A percentile compares a stretch with the other conserved stretches of the same genome.
Conservation (phyloP, 176 grass and related monocot genomes). For the Triticum urartu region DNA sequence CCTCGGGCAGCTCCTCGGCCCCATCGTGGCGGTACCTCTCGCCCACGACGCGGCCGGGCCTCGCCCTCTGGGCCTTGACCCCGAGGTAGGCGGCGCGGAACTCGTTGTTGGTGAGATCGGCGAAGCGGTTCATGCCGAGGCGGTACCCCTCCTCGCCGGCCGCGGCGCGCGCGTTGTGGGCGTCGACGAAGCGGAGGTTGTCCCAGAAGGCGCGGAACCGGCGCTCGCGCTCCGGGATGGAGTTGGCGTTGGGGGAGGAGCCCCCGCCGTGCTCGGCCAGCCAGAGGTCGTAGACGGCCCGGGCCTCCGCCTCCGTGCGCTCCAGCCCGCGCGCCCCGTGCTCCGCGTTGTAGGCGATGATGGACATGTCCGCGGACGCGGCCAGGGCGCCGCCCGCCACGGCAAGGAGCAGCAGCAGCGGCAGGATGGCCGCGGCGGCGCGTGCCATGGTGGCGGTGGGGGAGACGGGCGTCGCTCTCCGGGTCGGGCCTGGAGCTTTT, state of each 20-base stretch:
- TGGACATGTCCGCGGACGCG: constrained; percentile 58
- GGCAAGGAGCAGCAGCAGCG: not conserved
- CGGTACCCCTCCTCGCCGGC: constrained; percentile 25
- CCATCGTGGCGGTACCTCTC: constrained; percentile 36
- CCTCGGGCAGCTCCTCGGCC: constrained; percentile 41
- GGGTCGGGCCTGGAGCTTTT: not conserved
- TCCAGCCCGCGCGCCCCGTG: constrained; percentile 47
- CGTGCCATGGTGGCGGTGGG: constrained; percentile 34
- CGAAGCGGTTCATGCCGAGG: constrained; percentile 69
- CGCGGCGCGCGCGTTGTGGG: constrained; percentile 57
- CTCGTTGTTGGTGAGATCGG: constrained; percentile 78
- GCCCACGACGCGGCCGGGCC: not conserved
- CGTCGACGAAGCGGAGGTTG: constrained; percentile 80
- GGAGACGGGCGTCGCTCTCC: constrained; percentile 37
- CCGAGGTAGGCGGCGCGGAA: constrained; percentile 51
- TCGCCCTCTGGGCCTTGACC: constrained; percentile 4
- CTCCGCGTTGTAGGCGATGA: constrained; percentile 56
- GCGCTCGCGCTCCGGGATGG: constrained; percentile 53
- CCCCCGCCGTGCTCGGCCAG: constrained; percentile 39
- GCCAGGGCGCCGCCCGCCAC: not conserved
- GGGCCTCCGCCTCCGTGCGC: constrained; percentile 56
- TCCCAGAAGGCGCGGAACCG: constrained; percentile 78
- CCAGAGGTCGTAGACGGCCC: constrained; percentile 63
- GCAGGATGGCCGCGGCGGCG: not conserved
- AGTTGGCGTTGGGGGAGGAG: constrained; percentile 20